phyloP scores from a whole-genome alignment of 2,329 filamentous ascomycete genomes.

The Aspergillus novoparasiticus region DNA sequence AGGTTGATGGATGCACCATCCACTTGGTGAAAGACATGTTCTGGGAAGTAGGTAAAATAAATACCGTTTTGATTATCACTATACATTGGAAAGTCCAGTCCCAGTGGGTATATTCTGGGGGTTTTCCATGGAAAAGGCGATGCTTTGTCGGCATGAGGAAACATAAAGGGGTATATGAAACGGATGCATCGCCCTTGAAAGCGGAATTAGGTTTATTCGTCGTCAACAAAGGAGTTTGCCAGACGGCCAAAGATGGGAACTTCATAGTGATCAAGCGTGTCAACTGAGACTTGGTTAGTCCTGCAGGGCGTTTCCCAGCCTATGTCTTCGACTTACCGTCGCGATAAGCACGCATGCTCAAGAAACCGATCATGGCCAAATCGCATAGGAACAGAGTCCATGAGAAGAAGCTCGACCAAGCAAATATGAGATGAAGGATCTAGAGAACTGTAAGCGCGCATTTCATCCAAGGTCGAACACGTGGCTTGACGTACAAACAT shows the following conservation, averaged over 20 bases:
- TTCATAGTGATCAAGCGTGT: conserved; percentile 72
- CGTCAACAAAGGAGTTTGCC: conserved; percentile 87
- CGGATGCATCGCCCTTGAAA: neutral
- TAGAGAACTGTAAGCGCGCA: conserved; percentile 47
- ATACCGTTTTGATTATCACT: neutral
- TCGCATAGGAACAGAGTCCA: conserved; percentile 82
- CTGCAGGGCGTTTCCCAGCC: neutral
- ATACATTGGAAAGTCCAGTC: neutral
- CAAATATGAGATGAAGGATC: conserved; percentile 80
- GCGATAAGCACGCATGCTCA: conserved; percentile 78
- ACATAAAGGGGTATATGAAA: neutral
- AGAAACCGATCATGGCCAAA: conserved; percentile 71
- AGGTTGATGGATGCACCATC: neutral
- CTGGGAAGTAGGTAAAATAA: neutral
- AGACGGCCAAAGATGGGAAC: conserved; percentile 82
- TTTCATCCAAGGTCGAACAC: neutral
- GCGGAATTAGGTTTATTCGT: conserved; percentile 60
- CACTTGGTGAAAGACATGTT: neutral
- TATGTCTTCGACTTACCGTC: conserved; percentile 63
- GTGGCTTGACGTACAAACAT: conserved; percentile 52
- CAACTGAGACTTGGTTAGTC: conserved; percentile 48
- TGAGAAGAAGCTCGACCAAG: conserved; percentile 79
- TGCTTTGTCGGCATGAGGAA: neutral
- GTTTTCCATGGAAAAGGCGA: neutral
- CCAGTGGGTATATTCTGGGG: neutral